phyloP scores from a whole-genome alignment of 805 yeast species.

The Sungouiella thailandica region DNA sequence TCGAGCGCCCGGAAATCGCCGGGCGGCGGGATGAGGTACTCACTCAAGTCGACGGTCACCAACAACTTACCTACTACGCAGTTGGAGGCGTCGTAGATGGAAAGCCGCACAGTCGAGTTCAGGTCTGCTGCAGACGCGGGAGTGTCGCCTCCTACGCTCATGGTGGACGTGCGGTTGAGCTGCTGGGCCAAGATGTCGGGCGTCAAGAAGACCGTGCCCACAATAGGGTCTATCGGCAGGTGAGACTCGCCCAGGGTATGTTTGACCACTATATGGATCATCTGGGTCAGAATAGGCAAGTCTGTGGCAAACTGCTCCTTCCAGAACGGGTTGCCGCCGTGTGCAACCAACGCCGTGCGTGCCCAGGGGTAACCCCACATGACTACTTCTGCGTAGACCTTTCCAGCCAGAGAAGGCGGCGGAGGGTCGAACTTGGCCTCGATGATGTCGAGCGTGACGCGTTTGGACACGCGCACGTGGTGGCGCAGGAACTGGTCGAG shows the following conservation, averaged over 20 bases:
- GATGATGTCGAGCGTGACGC: conserved; percentile 51
- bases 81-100: conserved; percentile 38
- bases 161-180: conserved; percentile 27
- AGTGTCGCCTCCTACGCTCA: conserved; percentile 21
- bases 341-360: conserved; percentile 60
- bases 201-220: conserved; percentile 53
- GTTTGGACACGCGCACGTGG: conserved; percentile 50
- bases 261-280: conserved; percentile 46
- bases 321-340: conserved; percentile 65
- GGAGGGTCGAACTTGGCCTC: conserved; percentile 53
- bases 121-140: conserved; percentile 9
- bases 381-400: conserved; percentile 62
- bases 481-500: conserved; percentile 17
- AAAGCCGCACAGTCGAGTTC: conserved; percentile 40
- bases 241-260: conserved; percentile 19
- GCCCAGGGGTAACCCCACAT: conserved; percentile 77
- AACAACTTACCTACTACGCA: conserved; percentile 55
- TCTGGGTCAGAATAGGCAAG: conserved; percentile 50
- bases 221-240: conserved; percentile 32
- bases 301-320: conserved; percentile 69
- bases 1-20: conserved; percentile 58
- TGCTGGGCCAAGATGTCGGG: conserved; percentile 44
- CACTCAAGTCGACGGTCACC: conserved; percentile 45
- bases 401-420: conserved; percentile 9
- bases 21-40: conserved; percentile 57